Evolutionary conservation across 2,329 filamentous ascomycete species (phyloP), one percentile per base, ranked within the genome.

Genomic region (Nigrospora sphaerica): DNA sequence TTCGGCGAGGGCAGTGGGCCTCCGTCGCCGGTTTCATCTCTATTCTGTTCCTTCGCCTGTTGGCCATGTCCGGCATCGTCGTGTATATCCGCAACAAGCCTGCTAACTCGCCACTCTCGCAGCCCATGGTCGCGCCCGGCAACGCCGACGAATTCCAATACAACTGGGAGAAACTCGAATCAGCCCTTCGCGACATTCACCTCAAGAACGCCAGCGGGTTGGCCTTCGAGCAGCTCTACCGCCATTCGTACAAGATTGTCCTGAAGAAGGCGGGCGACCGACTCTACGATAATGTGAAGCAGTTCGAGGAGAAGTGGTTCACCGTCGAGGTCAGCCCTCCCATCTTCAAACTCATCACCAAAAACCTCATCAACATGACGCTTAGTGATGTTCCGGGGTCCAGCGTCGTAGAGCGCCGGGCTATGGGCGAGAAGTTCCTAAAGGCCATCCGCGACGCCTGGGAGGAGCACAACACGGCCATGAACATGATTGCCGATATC

Each of bases 401-500:
- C 2, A 86, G 88, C n/a, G 75, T 81, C 14, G 86, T 86, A 55
- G 90, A 96, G 68, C 80, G 87, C 46, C 77, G 88, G 40, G 78
- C 85, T 38, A 85, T 86, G 33, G 91, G 91, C 41, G 90, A 95
- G 65, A 83, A 78, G 59, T 95, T 97, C 53, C 67, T 98, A 48
- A 80, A 80, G 46, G 85, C 81, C 0, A 66, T 97, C 13, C 85
- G 85, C 55, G 75, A 83, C 48, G 81, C 84, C 3, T 98, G 91
- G 89, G 81, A 90, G 50, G 86, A 95, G 52, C 91, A 98, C 61
- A 88, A 91, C 61, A 80, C 87, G 47, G 91, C 87, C 39, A 95
- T 95, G 88, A 90, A 89, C 61, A 97, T 97, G 92, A 85, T 89
- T 43, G 90, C 91, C 4, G 93, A 97, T 64, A 89, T 97, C 32